Conservation (phyloP, 768 basidiomycete species). For the Tricholoma terreum region DNA sequence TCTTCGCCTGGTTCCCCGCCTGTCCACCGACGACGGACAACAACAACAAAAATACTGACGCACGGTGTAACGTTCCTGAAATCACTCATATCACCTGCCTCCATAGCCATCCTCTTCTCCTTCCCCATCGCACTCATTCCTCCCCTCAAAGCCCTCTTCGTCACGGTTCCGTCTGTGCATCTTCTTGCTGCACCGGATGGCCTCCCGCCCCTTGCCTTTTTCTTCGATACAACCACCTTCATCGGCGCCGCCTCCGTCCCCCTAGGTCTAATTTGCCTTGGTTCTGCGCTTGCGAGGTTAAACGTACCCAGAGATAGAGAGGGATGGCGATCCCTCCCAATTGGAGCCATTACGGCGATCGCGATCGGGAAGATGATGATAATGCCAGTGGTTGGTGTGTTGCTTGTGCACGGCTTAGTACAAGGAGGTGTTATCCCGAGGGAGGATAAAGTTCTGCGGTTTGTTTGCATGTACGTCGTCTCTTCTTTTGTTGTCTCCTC, state of each 20-base stretch:
- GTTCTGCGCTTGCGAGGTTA: constrained; percentile 55
- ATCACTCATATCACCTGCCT: constrained; percentile 40
- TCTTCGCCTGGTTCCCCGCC: too few relatives aligned
- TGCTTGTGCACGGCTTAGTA: constrained; percentile 52
- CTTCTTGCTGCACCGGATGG: constrained; percentile 53
- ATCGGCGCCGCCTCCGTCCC: constrained; percentile 54
- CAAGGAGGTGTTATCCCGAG: constrained; percentile 41
- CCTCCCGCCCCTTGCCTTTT: constrained; percentile 50
- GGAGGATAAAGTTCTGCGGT: constrained; percentile 57
- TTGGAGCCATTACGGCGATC: constrained; percentile 51
- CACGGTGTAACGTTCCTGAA: constrained; percentile 19
- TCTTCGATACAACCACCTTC: constrained; percentile 49
- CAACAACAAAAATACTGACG: not conserved
- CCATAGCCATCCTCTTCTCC: constrained; percentile 43
- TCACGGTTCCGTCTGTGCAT: constrained; percentile 30
- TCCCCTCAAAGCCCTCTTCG: constrained; percentile 52
- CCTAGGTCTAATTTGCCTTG: constrained; percentile 51
- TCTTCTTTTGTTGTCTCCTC: not conserved
- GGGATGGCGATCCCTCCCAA: constrained; percentile 40
- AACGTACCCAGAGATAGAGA: constrained; percentile 41
- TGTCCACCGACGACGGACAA: not conserved
- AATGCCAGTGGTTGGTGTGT: constrained; percentile 58
- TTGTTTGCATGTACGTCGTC: constrained; percentile 62
- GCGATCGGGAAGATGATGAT: constrained; percentile 55
- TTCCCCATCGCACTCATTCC: constrained; percentile 49